Evolutionary conservation across 2,329 filamentous ascomycete genomes (phyloP), one percentile per base, ranked within the genome.

Genomic region (Aureobasidium melanogenum): DNA sequence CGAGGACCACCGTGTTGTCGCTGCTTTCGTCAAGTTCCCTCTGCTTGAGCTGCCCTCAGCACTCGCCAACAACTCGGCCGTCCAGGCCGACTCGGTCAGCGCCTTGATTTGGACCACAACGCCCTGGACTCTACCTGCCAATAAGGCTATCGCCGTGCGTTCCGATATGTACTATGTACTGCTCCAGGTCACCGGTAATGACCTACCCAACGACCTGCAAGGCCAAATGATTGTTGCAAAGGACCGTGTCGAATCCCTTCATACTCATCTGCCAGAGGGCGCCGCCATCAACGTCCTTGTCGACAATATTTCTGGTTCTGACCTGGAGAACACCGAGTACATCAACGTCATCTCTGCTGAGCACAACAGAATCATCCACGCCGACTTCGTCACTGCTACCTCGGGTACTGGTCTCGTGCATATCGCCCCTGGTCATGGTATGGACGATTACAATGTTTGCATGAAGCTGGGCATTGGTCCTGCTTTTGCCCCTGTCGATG

Each of bases 91-190:
- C 4, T 75, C 79, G 5, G 70, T 97, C 12, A 88, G 82, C 71
- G 90, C 88, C n/a, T 82, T 94, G n/a, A 89, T 97, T 56, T 99
- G 94, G 94, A 99, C 94, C 1, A 99, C 94, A 0, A 99, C 94
- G 0, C 94, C 94, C 0, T 99, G 94, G 94, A 99, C 94, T 0
- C 78, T 99, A 5, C 93, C 94, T 0, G 92, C 93, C 1, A 99
- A 99, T 72, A 85, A 85, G 70, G 92, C 90, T 0, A 91, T 99
- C 71, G 92, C 91, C 2, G 82, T 97, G 38, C 85, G 91, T 67
- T 77, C 83, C 7, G 84, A 89, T 41, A 75, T 97, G 63, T 78
- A 84, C 46, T 99, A 97, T 71, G 79, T 80, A 4, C 74, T 96
- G 22, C 77, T 95, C 39, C 77, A 80, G 60, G 77, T 82, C 1